Base-by-base conservation (phyloP, 768 basidiomycete genomes). In the Lactifluus subvellereus region DNA sequence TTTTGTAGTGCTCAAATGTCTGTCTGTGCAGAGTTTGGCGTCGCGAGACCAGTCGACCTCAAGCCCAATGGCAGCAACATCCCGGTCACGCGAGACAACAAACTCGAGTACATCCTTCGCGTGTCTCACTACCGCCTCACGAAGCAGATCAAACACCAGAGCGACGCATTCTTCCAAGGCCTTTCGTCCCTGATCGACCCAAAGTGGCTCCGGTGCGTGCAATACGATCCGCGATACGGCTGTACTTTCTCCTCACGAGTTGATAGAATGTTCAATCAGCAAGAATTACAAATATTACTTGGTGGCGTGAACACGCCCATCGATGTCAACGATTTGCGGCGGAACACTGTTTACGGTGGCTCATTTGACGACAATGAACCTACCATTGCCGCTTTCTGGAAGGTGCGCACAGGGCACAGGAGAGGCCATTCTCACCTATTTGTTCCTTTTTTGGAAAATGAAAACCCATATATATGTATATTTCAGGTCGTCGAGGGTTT, bases 201-300 rank as follows among this genome's bases (percentile, higher is more conserved):
- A 0, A 90, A 91, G 69, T 98, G 91, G 91, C 80, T 96, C 22
- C 78, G 87, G 84, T 88, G 49, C 42, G 74, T 72, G 16, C 10
- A 37, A 43, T 14, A 13, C 7, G 1, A 11, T 18, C 18, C 40
- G 1, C 11, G 6, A 45, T 42, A 16, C 1, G 33, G 16, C 45
- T 27, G 35, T 10, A 5, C 22, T 22, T 47, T 33, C 2, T 13
- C 14, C 43, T 55, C 27, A 40, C 9, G n/a, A 22, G 27, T 54
- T 5, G 20, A 6, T 65, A 91, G 93, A 50, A 95, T 98, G 91
- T 99, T 98, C 76, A 96, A 98, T 73, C 95, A 96, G 67, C 89
- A 92, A 71, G 97, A 98, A 73, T 78, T 98, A 4, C 94, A 94
- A 71, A 88, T 96, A 53, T 78, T 98, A 1, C 79, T 99, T 6